Base-by-base conservation (phyloP, 1,139 yeast species). In the Yamadazyma buinensis region DNA sequence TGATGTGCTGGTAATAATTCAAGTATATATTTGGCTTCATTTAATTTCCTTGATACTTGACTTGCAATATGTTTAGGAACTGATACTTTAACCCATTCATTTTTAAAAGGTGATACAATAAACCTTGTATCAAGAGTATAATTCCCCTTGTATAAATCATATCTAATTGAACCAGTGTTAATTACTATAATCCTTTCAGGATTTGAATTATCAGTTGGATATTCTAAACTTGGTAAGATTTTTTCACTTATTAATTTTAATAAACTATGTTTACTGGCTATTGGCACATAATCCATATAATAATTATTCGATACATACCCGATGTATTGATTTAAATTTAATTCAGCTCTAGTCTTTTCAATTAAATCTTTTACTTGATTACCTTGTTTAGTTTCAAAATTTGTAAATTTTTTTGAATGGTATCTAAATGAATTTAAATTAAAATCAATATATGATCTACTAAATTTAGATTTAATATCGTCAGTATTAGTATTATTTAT, bases 121-220 rank as follows among this genome's bases (percentile, higher is more conserved):
- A 69, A 92, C 41, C 84, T 84, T 0, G 94, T 72, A 56, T 90
- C 95, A 28, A 67, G 61, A 0, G 95, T 88, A 53, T 83, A 92
- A 1, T 82, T 79, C 0, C 97, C 98, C 54, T 82, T 77, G 61
- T 84, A 84, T 36, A 92, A 59, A 54, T 92, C 97, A 54, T 86
- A 92, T 33, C 98, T 73, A 5, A 92, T 72, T 0, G 95, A 84
- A 0, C 97, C 97, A 0, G 97, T 84, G 52, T 92, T 92, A 39
- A 87, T 76, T 30, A 85, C 61, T 22, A 87, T 72, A 18, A 80
- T 63, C 39, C 95, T 66, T 19, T 84, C 75, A 17, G 7, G 5
- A 1, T 45, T 43, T 11, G 44, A 35, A 2, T 45, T 41, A 5
- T 25, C 13, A 7, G 21, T 12, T 10, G 35, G 33, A 11, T 18